These are phyloP conservation scores for Brassica cretica DNA, from an alignment of 345 rosid species.

Conservation along the genomic window DNA sequence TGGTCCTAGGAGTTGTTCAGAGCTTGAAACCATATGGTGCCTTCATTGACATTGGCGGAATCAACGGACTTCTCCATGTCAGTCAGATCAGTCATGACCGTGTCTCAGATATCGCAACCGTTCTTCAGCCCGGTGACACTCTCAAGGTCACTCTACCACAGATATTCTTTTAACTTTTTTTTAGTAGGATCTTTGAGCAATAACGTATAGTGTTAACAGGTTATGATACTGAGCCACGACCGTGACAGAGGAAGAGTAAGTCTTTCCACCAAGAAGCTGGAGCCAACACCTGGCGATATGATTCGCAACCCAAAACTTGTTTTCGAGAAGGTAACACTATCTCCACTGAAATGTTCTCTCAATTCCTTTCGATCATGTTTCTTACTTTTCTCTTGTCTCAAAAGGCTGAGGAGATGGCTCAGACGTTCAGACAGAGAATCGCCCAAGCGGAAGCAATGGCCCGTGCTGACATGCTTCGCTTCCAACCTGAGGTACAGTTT, in stretches of 20 bases:
- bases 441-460: slow-evolving; percentile 99
- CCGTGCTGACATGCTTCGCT: slow-evolving; percentile 96
- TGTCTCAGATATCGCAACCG: slow-evolving; percentile 86
- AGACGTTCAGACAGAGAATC: slow-evolving; percentile 93
- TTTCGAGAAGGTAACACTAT: slow-evolving; percentile 78
- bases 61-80: slow-evolving; percentile 96
- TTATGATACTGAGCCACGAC: slow-evolving; percentile 97
- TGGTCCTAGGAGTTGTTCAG: slow-evolving; percentile 84
- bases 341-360: background rate
- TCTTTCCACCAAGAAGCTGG: slow-evolving; percentile 94
- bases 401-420: slow-evolving; percentile 99
- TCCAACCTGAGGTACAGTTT: slow-evolving; percentile 81
- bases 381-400: slow-evolving; percentile 19
- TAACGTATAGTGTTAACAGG: slow-evolving; percentile 46
- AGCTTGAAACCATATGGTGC: slow-evolving; percentile 98
- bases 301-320: slow-evolving; percentile 96
- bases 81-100: slow-evolving; percentile 99
- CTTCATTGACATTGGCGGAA: slow-evolving; percentile 94
- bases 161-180: background rate
- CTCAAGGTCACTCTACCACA: slow-evolving; percentile 55
- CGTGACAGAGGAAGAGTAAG: slow-evolving; percentile 96
- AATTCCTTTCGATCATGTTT: background rate
- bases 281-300: slow-evolving; percentile 99
- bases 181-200: background rate
- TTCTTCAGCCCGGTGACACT: slow-evolving; percentile 96